These are phyloP conservation scores for Alternaria ethzedia DNA, from an alignment of 2,329 filamentous ascomycete genomes.

Conservation along the genomic window DNA sequence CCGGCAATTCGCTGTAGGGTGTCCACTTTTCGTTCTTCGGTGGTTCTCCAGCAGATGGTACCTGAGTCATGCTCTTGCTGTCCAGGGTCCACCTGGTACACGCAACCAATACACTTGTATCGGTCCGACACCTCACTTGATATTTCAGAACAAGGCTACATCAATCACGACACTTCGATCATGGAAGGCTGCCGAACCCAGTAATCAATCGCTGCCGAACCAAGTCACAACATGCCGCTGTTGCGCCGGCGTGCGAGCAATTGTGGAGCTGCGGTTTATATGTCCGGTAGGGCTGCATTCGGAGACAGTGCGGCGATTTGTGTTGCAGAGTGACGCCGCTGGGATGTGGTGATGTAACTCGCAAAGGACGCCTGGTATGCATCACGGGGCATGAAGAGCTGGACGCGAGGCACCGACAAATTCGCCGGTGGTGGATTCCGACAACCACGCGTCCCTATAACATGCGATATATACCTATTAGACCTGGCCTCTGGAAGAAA, in stretches of 20 bases:
- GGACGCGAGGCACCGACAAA: constrained; percentile 7
- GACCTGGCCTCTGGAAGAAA: not conserved
- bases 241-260: constrained; percentile 1
- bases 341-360: constrained; percentile 4
- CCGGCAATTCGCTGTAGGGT: not conserved
- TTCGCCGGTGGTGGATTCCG: not conserved
- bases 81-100: constrained; percentile 3
- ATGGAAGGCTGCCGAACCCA: constrained; percentile 2
- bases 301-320: not conserved
- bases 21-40: constrained; percentile 16
- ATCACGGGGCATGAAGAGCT: constrained; percentile 5
- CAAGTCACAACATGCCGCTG: constrained; percentile 2
- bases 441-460: constrained; percentile 13
- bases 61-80: constrained; percentile 10
- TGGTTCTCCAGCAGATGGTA: constrained; percentile 13
- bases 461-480: not conserved
- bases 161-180: constrained; percentile 4
- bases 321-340: constrained; percentile 4
- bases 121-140: constrained; percentile 5
- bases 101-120: constrained; percentile 2
- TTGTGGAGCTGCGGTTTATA: not conserved
- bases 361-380: not conserved
- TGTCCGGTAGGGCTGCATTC: constrained; percentile 14
- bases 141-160: not conserved
- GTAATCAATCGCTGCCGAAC: not conserved